phyloP scores from a whole-genome alignment of 2,329 filamentous ascomycete species.

The Curvularia sp. region DNA sequence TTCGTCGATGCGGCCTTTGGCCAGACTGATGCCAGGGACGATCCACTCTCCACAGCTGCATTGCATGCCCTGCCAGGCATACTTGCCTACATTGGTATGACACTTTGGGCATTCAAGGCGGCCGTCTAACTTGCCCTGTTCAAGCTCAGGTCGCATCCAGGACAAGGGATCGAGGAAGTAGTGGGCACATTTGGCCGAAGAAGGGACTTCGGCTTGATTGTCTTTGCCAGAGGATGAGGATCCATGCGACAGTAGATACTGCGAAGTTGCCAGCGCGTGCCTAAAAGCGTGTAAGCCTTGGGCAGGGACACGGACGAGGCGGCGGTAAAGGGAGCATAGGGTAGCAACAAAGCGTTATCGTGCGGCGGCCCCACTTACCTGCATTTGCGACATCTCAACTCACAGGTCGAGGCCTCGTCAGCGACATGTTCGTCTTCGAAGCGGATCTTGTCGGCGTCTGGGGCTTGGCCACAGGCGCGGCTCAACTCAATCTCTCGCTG shows the following conservation, averaged over 20 bases:
- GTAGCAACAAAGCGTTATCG: constrained; percentile 15
- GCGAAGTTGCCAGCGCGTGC: constrained; percentile 66
- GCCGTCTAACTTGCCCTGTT: constrained; percentile 81
- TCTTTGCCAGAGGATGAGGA: constrained; percentile 34
- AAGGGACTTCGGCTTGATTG: constrained; percentile 20
- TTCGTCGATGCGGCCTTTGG: constrained; percentile 83
- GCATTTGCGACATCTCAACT: constrained; percentile 91
- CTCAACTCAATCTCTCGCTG: constrained; percentile 69
- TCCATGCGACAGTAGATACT: constrained; percentile 72
- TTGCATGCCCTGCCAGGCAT: constrained; percentile 93
- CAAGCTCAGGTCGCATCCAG: constrained; percentile 92
- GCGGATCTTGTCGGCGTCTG: constrained; percentile 74
- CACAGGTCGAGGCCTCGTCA: constrained; percentile 55
- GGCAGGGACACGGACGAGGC: constrained; percentile 3
- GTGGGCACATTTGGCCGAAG: constrained; percentile 70
- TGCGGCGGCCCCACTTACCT: constrained; percentile 59
- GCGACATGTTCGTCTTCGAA: constrained; percentile 74
- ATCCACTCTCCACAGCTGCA: constrained; percentile 93
- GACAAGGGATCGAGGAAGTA: constrained; percentile 90
- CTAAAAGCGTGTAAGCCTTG: constrained; percentile 50
- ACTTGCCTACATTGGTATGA: constrained; percentile 83
- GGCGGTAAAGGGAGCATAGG: constrained; percentile 15
- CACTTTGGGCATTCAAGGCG: constrained; percentile 88
- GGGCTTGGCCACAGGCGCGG: constrained; percentile 77
- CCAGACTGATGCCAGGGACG: constrained; percentile 86